phyloP scores from a whole-genome alignment of 495 filamentous ascomycete genomes.

The Penicillium chermesinum region DNA sequence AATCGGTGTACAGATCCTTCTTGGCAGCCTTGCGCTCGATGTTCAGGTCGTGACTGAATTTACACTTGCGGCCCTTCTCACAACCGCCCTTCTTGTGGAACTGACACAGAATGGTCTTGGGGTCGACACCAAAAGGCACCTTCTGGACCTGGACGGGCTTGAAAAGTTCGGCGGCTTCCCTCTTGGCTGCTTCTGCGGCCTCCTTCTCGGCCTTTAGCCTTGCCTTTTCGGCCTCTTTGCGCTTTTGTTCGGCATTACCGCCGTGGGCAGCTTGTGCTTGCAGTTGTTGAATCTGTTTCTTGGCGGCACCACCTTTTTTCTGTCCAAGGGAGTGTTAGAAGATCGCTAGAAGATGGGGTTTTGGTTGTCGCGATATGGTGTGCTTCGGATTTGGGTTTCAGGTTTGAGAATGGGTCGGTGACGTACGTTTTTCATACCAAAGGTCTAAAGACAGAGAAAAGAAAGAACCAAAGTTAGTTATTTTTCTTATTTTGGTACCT shows the following conservation, averaged over 20 bases:
- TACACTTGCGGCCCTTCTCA: slow-evolving; percentile 96
- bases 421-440: slow-evolving; percentile 96
- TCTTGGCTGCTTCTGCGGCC: slow-evolving; percentile 74
- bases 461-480: no score
- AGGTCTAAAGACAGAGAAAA: slow-evolving; percentile 51
- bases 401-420: neutral
- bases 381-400: no score
- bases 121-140: slow-evolving; percentile 94
- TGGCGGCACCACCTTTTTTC: slow-evolving; percentile 90
- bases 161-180: slow-evolving; percentile 77
- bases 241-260: slow-evolving; percentile 78
- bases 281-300: slow-evolving; percentile 82
- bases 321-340: slow-evolving; percentile 23
- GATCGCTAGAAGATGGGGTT: neutral
- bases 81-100: slow-evolving; percentile 96
- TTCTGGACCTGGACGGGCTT: slow-evolving; percentile 95
- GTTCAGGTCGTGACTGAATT: slow-evolving; percentile 88
- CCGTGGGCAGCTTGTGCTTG: slow-evolving; percentile 62
- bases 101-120: slow-evolving; percentile 94
- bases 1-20: slow-evolving; percentile 87
- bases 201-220: slow-evolving; percentile 80
- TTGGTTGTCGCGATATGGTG: no score
- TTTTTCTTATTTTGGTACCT: no score
- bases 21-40: slow-evolving; percentile 89
- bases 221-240: slow-evolving; percentile 84